Evolutionary conservation across 306 rosid genomes (phyloP).

Genomic region (Prunus mume): DNA sequence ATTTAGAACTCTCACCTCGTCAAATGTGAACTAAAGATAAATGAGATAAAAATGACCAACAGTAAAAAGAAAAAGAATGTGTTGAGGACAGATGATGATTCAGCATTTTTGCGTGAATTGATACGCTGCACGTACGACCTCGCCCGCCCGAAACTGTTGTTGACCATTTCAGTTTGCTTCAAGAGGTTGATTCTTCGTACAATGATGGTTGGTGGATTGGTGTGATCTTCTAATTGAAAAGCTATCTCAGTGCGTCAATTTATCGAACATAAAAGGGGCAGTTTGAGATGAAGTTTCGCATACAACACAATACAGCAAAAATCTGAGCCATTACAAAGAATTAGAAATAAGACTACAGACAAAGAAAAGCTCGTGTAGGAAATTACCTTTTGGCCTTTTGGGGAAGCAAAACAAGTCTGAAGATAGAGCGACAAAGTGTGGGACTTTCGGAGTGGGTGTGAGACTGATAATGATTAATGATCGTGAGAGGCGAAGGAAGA

Average conservation of each 20-base stretch:
- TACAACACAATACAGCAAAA: not conserved
- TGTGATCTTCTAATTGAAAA: constrained; percentile 16
- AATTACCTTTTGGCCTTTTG: not conserved
- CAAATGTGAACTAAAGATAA: not conserved
- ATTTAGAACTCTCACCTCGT: not conserved
- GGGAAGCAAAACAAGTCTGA: not conserved
- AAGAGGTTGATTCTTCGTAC: constrained; percentile 38
- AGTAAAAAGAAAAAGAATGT: not conserved
- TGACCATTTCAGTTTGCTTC: constrained; percentile 25
- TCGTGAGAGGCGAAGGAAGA: not conserved
- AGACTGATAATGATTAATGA: not conserved
- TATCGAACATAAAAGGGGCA: constrained; percentile 18
- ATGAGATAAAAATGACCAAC: not conserved
- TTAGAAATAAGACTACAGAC: not conserved
- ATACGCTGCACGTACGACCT: constrained; percentile 32
- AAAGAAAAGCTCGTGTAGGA: not conserved
- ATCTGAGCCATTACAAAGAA: not conserved
- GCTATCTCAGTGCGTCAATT: constrained; percentile 16
- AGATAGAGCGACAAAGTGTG: not conserved
- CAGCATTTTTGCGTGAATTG: constrained; percentile 30
- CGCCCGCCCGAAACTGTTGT: constrained; percentile 20
- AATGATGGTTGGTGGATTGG: constrained; percentile 51
- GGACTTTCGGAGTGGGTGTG: not conserved
- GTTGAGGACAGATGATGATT: constrained; percentile 36
- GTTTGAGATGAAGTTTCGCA: not conserved